A percentile compares a stretch with the other conserved stretches of the same genome.
Evolutionary conservation across 768 basidiomycete genomes (phyloP).

Genomic region (Filobasidium floriforme): DNA sequence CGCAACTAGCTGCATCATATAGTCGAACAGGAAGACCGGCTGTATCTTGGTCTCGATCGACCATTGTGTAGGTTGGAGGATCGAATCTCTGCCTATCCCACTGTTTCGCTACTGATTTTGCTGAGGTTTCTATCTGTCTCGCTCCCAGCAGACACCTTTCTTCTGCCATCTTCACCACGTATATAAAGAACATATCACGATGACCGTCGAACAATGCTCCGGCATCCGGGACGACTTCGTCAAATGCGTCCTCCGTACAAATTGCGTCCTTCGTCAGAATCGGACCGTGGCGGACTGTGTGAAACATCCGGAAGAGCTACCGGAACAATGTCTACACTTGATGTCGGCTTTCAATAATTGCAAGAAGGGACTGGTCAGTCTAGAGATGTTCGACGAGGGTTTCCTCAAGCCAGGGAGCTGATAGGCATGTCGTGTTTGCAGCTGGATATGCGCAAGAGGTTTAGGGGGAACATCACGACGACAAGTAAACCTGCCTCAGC

Average conservation of each 20-base stretch:
- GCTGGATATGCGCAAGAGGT: slow-evolving; percentile 44
- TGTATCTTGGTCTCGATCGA: slow-evolving; percentile 1
- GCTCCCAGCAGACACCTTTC: background rate
- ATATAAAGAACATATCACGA: slow-evolving; percentile 13
- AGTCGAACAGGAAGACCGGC: too few relatives aligned
- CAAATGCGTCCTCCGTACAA: slow-evolving; percentile 31
- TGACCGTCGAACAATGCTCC: slow-evolving; percentile 30
- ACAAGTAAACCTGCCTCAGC: slow-evolving; percentile 20
- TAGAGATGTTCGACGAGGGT: background rate
- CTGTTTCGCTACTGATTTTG: too few relatives aligned
- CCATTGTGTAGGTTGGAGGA: too few relatives aligned
- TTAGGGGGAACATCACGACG: slow-evolving; percentile 40
- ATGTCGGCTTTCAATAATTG: slow-evolving; percentile 40
- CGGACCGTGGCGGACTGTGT: slow-evolving; percentile 41
- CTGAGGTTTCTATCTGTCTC: background rate
- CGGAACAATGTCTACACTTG: slow-evolving; percentile 41
- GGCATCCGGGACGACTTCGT: slow-evolving; percentile 31
- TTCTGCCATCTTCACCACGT: too few relatives aligned
- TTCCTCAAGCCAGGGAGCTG: too few relatives aligned
- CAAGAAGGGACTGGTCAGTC: slow-evolving; percentile 44
- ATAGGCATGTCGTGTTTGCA: too few relatives aligned
- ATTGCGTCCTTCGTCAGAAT: slow-evolving; percentile 38
- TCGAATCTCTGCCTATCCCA: too few relatives aligned
- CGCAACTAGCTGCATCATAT: too few relatives aligned
- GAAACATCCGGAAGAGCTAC: slow-evolving; percentile 32